Evolutionary conservation across 768 basidiomycete species (phyloP).

Genomic region (Lactarius akahatsu): DNA sequence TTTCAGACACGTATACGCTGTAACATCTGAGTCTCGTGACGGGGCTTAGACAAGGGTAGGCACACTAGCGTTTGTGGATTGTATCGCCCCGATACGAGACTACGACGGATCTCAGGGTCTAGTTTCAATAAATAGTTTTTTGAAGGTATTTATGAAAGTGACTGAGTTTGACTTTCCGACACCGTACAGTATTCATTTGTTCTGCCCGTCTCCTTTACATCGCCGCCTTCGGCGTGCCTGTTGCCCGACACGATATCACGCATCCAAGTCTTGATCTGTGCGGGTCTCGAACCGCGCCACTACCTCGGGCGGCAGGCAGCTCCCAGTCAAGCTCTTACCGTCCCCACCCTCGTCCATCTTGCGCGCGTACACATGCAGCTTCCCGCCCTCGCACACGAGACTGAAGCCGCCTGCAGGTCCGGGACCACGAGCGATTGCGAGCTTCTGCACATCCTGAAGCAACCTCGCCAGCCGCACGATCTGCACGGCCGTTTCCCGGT

Average conservation of each 20-base stretch:
- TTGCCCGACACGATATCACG: neutral
- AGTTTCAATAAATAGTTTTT: no score
- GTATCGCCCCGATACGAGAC: no score
- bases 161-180: neutral
- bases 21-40: neutral
- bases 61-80: no score
- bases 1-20: neutral
- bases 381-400: conserved; percentile 9
- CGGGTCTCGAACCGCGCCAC: conserved; percentile 3
- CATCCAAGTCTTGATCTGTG: neutral
- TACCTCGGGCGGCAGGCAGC: conserved; percentile 15
- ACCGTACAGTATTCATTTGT: neutral
- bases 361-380: conserved; percentile 11
- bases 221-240: neutral
- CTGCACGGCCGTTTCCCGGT: conserved; percentile 2
- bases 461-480: conserved; percentile 16
- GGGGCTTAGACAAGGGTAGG: no score
- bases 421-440: conserved; percentile 17
- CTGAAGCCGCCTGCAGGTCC: conserved; percentile 15
- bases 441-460: conserved; percentile 17
- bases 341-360: neutral
- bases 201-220: neutral
- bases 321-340: neutral
- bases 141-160: no score
- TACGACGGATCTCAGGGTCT: no score